Evolutionary conservation across 2,329 filamentous ascomycete species (phyloP).

Genomic region (Aspergillus sp.): DNA sequence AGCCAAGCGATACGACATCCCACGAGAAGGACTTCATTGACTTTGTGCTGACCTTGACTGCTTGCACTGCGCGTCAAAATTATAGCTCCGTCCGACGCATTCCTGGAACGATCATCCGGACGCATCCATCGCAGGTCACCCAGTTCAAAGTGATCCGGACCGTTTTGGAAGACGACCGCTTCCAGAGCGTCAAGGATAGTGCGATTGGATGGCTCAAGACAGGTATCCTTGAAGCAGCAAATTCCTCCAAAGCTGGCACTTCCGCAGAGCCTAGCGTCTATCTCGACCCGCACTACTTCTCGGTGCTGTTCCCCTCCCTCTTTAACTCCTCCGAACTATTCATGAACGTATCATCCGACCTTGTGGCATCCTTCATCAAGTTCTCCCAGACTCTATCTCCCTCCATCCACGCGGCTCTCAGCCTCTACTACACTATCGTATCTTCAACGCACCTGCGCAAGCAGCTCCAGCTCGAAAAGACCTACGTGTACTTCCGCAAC

Average conservation of each 20-base stretch:
- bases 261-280: constrained; percentile 32
- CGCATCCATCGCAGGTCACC: constrained; percentile 53
- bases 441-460: constrained; percentile 51
- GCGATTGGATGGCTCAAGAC: constrained; percentile 63
- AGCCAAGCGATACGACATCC: constrained; percentile 47
- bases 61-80: constrained; percentile 39
- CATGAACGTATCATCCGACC: constrained; percentile 37
- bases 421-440: constrained; percentile 60
- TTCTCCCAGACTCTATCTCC: constrained; percentile 49
- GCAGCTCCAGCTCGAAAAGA: constrained; percentile 48
- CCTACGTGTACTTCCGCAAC: constrained; percentile 34
- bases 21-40: constrained; percentile 55
- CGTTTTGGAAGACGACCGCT: constrained; percentile 56
- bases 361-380: constrained; percentile 49
- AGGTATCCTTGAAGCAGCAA: constrained; percentile 55
- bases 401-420: constrained; percentile 58
- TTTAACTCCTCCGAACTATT: constrained; percentile 52
- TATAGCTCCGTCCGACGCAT: constrained; percentile 42
- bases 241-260: constrained; percentile 8
- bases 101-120: constrained; percentile 47
- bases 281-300: constrained; percentile 39
- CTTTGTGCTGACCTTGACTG: constrained; percentile 51
- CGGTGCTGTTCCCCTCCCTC: constrained; percentile 51
- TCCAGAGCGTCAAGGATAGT: constrained; percentile 57
- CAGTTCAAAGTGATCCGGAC: constrained; percentile 58